These are phyloP conservation scores for Scleroderma bovista DNA, from an alignment of 768 basidiomycete genomes.

Conservation along the genomic window DNA sequence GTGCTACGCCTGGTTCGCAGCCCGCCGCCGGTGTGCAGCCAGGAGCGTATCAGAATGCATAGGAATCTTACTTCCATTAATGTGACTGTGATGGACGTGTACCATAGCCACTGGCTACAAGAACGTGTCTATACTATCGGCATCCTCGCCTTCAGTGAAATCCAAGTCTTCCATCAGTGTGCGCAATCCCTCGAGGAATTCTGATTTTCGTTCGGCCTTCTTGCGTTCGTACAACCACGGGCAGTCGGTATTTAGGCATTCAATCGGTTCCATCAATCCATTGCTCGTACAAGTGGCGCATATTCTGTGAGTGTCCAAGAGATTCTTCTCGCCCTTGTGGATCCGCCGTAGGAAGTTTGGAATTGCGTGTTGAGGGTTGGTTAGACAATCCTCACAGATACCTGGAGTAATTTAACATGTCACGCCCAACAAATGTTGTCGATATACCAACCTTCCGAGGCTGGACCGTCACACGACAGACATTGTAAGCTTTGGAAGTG, in stretches of 20 bases:
- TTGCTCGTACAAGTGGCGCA: constrained; percentile 67
- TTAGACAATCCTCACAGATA: constrained; percentile 60
- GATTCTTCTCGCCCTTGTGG: constrained; percentile 47
- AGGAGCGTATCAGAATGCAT: constrained; percentile 24
- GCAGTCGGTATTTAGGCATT: constrained; percentile 86
- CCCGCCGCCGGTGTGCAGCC: constrained; percentile 14
- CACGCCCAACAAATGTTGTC: too few relatives aligned
- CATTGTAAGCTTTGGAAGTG: constrained; percentile 73
- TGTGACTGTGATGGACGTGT: not conserved
- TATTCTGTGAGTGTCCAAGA: constrained; percentile 55
- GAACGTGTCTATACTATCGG: not conserved
- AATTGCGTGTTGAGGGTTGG: constrained; percentile 47
- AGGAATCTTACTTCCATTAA: not conserved
- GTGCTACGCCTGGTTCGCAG: constrained; percentile 9
- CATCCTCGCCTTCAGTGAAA: not conserved
- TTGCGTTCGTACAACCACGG: constrained; percentile 73
- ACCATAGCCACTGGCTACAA: constrained; percentile 1
- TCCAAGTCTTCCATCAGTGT: constrained; percentile 27
- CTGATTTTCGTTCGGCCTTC: constrained; percentile 43
- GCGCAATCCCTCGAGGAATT: constrained; percentile 25
- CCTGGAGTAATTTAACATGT: constrained; percentile 38
- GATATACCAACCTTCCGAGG: constrained; percentile 44
- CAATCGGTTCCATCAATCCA: constrained; percentile 50
- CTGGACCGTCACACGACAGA: constrained; percentile 54
- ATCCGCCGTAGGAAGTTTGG: constrained; percentile 51